Conservation (phyloP, 495 filamentous ascomycete species). For the Penicillium alfredii region DNA sequence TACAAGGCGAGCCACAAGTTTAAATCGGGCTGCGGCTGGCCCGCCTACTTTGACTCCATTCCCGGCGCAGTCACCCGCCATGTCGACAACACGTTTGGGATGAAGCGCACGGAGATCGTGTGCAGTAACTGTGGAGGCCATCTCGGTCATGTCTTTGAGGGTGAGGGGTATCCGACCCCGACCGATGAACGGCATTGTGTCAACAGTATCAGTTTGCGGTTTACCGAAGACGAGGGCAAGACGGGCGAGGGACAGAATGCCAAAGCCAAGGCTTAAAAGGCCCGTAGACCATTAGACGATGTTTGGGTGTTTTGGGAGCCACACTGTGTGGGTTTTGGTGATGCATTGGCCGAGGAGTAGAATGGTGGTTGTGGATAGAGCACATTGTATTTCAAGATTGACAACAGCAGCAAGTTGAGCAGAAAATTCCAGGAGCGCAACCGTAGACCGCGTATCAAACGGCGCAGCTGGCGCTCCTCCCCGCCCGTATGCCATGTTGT, state of each 20-base stretch:
- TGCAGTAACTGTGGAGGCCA: conserved; percentile 93
- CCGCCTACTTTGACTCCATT: conserved; percentile 90
- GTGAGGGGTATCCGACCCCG: conserved; percentile 82
- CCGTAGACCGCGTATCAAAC: conserved; percentile 15
- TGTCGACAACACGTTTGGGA: conserved; percentile 70
- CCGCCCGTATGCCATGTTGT: conserved; percentile 9
- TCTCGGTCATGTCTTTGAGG: conserved; percentile 95
- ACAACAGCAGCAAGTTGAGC: too few relatives aligned
- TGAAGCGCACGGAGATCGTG: conserved; percentile 86
- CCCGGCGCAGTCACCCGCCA: conserved; percentile 82
- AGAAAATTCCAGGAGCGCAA: too few relatives aligned
- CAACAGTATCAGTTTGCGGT: conserved; percentile 87
- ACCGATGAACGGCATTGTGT: conserved; percentile 97
- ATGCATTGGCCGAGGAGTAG: too few relatives aligned
- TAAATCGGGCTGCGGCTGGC: conserved; percentile 94
- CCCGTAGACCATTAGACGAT: conserved; percentile 1
- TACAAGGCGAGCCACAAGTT: conserved; percentile 92
- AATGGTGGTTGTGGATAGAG: too few relatives aligned
- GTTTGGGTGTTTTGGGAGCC: conserved; percentile 9
- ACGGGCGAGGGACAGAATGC: conserved; percentile 28
- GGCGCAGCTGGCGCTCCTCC: conserved; percentile 17
- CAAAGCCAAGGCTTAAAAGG: conserved; percentile 25
- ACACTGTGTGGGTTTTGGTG: too few relatives aligned
- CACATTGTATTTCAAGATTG: too few relatives aligned
- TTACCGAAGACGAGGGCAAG: conserved; percentile 60